phyloP scores from a whole-genome alignment of 305 asterid genomes.

The Fraxinus floribunda region DNA sequence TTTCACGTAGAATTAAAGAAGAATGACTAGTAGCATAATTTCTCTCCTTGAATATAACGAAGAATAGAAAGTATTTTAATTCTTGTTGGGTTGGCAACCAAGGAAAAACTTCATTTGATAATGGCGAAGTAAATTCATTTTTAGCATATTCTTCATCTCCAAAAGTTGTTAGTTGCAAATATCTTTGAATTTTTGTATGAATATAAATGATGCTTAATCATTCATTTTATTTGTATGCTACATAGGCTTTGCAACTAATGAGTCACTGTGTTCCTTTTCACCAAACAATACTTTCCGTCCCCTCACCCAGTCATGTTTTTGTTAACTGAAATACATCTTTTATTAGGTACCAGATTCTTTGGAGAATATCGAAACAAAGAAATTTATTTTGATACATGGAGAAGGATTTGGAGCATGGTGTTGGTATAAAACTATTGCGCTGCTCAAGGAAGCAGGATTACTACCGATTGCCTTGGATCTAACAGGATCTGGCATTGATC shows the following conservation, averaged over 20 bases:
- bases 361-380: constrained; percentile 80
- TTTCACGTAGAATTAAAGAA: constrained; percentile 6
- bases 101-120: not conserved
- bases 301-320: not conserved
- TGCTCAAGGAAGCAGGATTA: constrained; percentile 80
- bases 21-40: not conserved
- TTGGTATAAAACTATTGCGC: constrained; percentile 90
- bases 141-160: not conserved
- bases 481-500: constrained; percentile 81
- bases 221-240: not conserved
- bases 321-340: constrained; percentile 21
- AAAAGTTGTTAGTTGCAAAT: not conserved
- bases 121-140: not conserved
- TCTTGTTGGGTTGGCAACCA: not conserved
- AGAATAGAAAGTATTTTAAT: not conserved
- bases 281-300: not conserved
- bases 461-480: constrained; percentile 76
- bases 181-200: not conserved
- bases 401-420: constrained; percentile 99
- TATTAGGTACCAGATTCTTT: constrained; percentile 66
- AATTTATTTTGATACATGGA: constrained; percentile 84
- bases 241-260: not conserved
- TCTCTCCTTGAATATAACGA: not conserved
- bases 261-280: not conserved
- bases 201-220: not conserved